Evolutionary conservation across 805 yeast species (phyloP).

Genomic region (Saccharomycopsis amapae): DNA sequence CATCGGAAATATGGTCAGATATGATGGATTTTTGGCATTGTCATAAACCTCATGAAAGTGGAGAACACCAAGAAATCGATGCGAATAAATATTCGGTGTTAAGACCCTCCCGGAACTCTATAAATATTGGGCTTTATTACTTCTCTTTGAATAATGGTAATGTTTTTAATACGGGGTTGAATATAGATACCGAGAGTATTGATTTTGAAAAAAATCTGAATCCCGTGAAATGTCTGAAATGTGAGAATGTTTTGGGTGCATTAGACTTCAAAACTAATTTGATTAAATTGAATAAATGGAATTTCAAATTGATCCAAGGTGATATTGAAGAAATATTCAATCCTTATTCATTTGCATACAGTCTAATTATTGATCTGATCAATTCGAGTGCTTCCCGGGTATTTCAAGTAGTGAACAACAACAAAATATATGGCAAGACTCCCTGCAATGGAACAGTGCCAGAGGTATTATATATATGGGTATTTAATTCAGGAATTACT

Average conservation of each 20-base stretch:
- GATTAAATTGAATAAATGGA: conserved; percentile 52
- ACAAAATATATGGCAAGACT: background rate
- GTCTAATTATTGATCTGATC: conserved; percentile 36
- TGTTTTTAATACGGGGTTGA: conserved; percentile 18
- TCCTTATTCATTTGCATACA: conserved; percentile 34
- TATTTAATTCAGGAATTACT: conserved; percentile 33
- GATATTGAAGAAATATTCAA: conserved; percentile 27
- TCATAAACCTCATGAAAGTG: conserved; percentile 53
- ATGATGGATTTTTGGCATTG: conserved; percentile 98
- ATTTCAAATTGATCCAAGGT: conserved; percentile 29
- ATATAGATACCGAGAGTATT: conserved; percentile 17
- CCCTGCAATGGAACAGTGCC: background rate
- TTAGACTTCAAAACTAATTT: conserved; percentile 29
- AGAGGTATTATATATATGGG: conserved; percentile 36
- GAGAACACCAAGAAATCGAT: conserved; percentile 25
- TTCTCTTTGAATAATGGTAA: conserved; percentile 32
- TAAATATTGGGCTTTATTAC: conserved; percentile 55
- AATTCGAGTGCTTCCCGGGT: conserved; percentile 36
- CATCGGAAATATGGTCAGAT: conserved; percentile 90
- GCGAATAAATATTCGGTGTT: conserved; percentile 33
- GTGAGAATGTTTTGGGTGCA: conserved; percentile 37
- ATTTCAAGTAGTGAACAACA: conserved; percentile 25
- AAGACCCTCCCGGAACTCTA: conserved; percentile 35
- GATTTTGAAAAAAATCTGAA: conserved; percentile 16
- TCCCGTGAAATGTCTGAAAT: conserved; percentile 31